phyloP scores from a whole-genome alignment of 169 alveolate species.

The Plasmodium ovale region DNA sequence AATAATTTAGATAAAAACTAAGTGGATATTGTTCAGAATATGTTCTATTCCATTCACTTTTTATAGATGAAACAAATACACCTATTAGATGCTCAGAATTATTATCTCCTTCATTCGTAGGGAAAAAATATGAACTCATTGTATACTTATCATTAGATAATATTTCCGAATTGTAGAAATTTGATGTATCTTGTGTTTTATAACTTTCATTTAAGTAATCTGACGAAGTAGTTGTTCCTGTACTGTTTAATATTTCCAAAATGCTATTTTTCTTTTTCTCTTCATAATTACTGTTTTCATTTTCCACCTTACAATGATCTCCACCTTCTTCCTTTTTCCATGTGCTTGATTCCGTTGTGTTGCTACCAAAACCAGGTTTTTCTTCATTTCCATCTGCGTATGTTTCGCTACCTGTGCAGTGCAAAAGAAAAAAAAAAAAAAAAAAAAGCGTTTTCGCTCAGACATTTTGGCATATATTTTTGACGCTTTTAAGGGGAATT shows the following conservation, averaged over 20 bases:
- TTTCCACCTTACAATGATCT: not conserved
- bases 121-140: constrained; percentile 12
- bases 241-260: constrained; percentile 11
- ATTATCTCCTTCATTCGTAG: constrained; percentile 2
- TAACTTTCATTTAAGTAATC: constrained; percentile 16
- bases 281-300: not conserved
- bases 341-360: not conserved
- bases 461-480: too few relatives aligned
- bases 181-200: constrained; percentile 44
- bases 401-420: not conserved
- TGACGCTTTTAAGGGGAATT: too few relatives aligned
- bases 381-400: not conserved
- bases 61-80: constrained; percentile 80
- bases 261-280: constrained; percentile 5
- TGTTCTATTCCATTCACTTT: constrained; percentile 79
- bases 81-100: constrained; percentile 59
- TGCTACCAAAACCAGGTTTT: not conserved
- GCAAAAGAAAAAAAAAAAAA: not conserved
- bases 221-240: constrained; percentile 14
- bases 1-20: constrained; percentile 67
- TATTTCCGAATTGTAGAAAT: constrained; percentile 13
- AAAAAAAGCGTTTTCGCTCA: not conserved
- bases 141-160: constrained; percentile 8
- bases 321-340: not conserved
- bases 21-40: constrained; percentile 74